Evolutionary conservation across 164 flowering plant species (phyloP).

Genomic region (Chimonanthus salicifolius): DNA sequence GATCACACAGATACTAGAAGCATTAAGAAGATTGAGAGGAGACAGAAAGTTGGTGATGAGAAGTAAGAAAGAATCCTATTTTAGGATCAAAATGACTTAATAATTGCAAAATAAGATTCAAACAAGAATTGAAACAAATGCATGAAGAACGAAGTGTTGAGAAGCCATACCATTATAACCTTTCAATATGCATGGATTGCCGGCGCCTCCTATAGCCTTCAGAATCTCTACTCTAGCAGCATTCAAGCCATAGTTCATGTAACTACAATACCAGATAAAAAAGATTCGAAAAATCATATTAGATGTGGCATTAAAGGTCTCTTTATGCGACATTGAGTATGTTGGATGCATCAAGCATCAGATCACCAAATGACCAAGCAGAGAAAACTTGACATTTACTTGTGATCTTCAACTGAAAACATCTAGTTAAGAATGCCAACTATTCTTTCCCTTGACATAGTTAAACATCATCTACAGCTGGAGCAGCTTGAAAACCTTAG

Average conservation of each 20-base stretch:
- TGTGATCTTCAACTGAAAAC: neutral
- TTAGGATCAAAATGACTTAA: neutral
- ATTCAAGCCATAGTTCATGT: constrained; percentile 24
- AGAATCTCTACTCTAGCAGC: constrained; percentile 97
- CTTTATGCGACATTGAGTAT: neutral
- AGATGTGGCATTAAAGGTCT: neutral
- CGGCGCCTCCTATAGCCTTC: constrained; percentile 43
- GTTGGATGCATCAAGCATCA: neutral
- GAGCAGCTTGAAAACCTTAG: neutral
- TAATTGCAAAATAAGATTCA: neutral
- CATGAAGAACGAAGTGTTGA: neutral
- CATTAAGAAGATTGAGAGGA: no score
- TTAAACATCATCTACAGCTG: neutral
- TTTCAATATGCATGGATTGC: constrained; percentile 67
- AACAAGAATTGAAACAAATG: neutral
- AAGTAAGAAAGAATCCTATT: no score
- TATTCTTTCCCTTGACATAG: neutral
- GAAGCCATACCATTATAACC: constrained; percentile 63
- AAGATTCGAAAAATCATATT: neutral
- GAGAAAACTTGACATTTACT: neutral
- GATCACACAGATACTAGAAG: no score
- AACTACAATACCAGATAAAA: neutral
- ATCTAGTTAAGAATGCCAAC: neutral
- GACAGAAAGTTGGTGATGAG: no score
- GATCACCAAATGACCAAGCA: no score